These are phyloP conservation scores for Fusarium robinianum DNA, from an alignment of 2,329 filamentous ascomycete species.

Conservation along the genomic window DNA sequence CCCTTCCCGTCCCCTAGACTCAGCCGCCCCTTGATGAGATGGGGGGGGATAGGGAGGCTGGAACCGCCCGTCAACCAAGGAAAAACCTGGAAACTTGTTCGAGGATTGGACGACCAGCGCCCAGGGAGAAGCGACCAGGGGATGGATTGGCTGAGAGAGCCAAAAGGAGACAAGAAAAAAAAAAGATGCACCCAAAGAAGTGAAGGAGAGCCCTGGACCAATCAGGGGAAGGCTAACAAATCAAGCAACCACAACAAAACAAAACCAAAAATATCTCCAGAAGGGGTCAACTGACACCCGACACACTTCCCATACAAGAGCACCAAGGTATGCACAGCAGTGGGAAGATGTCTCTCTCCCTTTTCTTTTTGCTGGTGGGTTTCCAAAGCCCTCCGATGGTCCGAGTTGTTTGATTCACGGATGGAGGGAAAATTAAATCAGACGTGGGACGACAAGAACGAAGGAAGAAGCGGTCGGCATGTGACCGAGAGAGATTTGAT, in stretches of 20 bases:
- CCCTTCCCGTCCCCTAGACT: constrained; percentile 30
- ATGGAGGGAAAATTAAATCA: constrained; percentile 24
- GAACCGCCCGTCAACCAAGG: constrained; percentile 24
- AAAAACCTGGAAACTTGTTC: too few relatives aligned
- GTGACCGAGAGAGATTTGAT: constrained; percentile 22
- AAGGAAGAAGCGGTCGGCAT: constrained; percentile 26
- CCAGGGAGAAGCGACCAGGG: too few relatives aligned
- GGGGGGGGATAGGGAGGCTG: constrained; percentile 20
- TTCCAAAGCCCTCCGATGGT: constrained; percentile 22
- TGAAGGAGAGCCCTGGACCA: too few relatives aligned
- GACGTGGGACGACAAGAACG: constrained; percentile 14
- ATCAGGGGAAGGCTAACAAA: neutral
- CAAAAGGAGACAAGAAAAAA: neutral
- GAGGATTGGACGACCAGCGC: too few relatives aligned
- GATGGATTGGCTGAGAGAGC: too few relatives aligned
- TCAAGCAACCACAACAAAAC: constrained; percentile 4
- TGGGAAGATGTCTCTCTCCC: neutral
- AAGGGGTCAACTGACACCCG: neutral
- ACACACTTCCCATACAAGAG: neutral
- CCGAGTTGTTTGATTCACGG: constrained; percentile 21
- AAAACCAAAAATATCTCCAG: too few relatives aligned
- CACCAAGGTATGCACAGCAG: constrained; percentile 4
- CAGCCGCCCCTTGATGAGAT: too few relatives aligned
- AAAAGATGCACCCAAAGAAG: neutral
- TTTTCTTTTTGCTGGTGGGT: constrained; percentile 13